Evolutionary conservation across 305 asterid species (phyloP).

Genomic region (Fraxinus ornus): DNA sequence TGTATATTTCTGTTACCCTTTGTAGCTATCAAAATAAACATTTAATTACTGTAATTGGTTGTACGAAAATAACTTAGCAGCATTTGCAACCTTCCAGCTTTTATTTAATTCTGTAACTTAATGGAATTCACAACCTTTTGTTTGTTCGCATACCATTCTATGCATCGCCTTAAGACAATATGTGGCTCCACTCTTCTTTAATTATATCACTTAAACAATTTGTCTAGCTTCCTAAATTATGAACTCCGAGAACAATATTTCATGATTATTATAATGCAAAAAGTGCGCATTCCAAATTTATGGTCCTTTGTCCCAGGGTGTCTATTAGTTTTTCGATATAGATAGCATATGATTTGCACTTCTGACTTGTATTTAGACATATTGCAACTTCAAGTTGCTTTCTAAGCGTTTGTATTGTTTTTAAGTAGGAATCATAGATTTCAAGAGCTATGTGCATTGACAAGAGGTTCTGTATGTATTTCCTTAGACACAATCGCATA

Average conservation of each 20-base stretch:
- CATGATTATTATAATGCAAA: neutral
- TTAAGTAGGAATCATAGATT: neutral
- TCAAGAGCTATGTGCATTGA: slow-evolving; percentile 7
- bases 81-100: neutral
- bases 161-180: neutral
- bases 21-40: neutral
- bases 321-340: neutral
- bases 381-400: neutral
- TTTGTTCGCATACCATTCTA: neutral
- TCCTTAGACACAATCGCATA: neutral
- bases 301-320: neutral
- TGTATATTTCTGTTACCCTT: neutral
- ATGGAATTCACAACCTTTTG: neutral
- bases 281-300: neutral
- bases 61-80: neutral
- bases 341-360: neutral
- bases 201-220: neutral
- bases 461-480: neutral
- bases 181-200: neutral
- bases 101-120: neutral
- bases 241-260: neutral
- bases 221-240: neutral
- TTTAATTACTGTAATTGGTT: neutral
- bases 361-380: neutral
- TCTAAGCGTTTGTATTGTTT: neutral